Base-by-base conservation (phyloP, 768 basidiomycete species). In the Dioszegia crocea region DNA sequence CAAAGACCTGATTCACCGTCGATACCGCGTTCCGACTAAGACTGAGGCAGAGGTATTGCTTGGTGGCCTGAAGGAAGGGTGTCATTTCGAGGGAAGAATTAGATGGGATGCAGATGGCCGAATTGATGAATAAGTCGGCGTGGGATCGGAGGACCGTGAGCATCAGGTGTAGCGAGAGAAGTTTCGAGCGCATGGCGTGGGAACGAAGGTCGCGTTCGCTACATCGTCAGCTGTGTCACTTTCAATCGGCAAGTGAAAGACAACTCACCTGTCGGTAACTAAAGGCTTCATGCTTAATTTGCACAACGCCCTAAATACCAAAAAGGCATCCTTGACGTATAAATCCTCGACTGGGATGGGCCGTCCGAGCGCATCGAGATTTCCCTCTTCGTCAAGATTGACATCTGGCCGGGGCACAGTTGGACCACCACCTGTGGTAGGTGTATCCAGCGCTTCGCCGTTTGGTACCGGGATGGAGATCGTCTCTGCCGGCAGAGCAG, bases 241-340 rank as follows among this genome's bases (percentile, higher is more conserved):
- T 12, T 11, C 14, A 23, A 21, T 17, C 4, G 29, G 31, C 21
- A n/a, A 24, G 16, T 16, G 14, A 26, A 30, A 43, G 48, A 30
- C 6, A 11, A n/a, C 48, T 1, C 23, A 92, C 93, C 90, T 94
- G 78, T 99, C 96, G 4, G 83, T 85, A 67, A 90, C 89, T 46
- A 99, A 80, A 11, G 93, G 89, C 76, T 98, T 98, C 93, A 97
- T 98, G 9, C 91, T 93, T 64, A 98, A 80, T 75, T 98, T 98
- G 80, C 96, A 98, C 11, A 99, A 81, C 0, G 96, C 93, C 45
- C 96, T 83, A 79, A 98, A 94, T 36, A 99, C 94, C 61, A 99
- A 83, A 80, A 97, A 99, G 0, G 96, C 92, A 72, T 99, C 96
- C 74, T 98, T 98, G 73, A 96, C 83, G 75, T 92, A 94, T 56